These are phyloP conservation scores for Solanum chmielewskii DNA, from an alignment of 257 asterid genomes.

Conservation along the genomic window DNA sequence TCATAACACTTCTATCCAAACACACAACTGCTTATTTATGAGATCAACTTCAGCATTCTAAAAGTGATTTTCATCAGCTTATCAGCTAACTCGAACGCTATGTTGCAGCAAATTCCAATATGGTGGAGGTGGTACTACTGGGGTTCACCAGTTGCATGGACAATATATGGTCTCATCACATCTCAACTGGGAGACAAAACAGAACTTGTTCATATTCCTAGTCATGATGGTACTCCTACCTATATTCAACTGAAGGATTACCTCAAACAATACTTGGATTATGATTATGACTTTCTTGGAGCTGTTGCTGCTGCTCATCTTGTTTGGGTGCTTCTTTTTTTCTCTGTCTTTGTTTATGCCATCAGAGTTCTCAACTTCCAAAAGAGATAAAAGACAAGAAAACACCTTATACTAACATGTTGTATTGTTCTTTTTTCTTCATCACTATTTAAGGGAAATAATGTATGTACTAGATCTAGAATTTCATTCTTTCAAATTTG, in stretches of 20 bases:
- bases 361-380: constrained; percentile 62
- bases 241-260: constrained; percentile 39
- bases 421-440: background rate
- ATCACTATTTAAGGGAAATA: background rate
- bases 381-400: constrained; percentile 27
- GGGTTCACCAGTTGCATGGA: constrained; percentile 61
- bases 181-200: constrained; percentile 40
- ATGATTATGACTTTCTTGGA: constrained; percentile 49
- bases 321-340: constrained; percentile 58
- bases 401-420: background rate
- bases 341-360: constrained; percentile 48
- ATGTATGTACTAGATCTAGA: background rate
- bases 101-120: constrained; percentile 42
- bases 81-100: background rate
- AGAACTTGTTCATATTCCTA: constrained; percentile 34
- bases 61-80: background rate
- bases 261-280: constrained; percentile 36
- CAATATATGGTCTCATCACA: constrained; percentile 37
- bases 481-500: background rate
- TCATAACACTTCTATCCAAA: background rate
- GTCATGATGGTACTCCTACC: constrained; percentile 10
- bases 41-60: background rate
- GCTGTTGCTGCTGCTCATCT: constrained; percentile 55
- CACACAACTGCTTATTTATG: background rate
- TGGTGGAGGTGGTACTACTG: constrained; percentile 86